These are phyloP conservation scores for Flaveria robusta DNA, from an alignment of 129 eudicot species.

Conservation along the genomic window DNA sequence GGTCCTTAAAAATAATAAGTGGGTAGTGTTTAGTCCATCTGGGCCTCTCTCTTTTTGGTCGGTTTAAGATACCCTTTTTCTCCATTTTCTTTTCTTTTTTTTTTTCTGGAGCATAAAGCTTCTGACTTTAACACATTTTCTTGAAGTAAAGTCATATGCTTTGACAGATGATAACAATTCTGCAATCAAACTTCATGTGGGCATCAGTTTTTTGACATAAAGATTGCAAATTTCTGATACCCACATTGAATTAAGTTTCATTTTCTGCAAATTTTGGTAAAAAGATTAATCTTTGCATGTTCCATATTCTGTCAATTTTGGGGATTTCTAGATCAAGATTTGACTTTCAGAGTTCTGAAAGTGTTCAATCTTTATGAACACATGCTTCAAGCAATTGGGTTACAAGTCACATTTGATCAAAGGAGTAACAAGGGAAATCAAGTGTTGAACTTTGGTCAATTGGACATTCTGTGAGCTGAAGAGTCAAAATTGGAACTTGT, in stretches of 20 bases:
- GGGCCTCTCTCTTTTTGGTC: slow-evolving; percentile 67
- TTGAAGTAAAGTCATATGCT: not conserved
- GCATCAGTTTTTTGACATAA: slow-evolving; percentile 12
- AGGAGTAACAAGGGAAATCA: not conserved
- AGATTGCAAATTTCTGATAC: slow-evolving; percentile 32
- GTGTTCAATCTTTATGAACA: slow-evolving; percentile 29
- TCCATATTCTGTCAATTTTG: slow-evolving; percentile 12
- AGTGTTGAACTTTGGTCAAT: slow-evolving; percentile 24
- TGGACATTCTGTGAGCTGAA: slow-evolving; percentile 18
- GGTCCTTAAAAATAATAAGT: slow-evolving; percentile 30
- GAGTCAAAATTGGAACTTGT: slow-evolving; percentile 36
- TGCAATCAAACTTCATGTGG: slow-evolving; percentile 20
- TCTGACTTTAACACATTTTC: slow-evolving; percentile 25
- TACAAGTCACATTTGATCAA: slow-evolving; percentile 10
- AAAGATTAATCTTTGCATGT: slow-evolving; percentile 22
- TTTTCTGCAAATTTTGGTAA: slow-evolving; percentile 20
- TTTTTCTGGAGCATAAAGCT: slow-evolving; percentile 21
- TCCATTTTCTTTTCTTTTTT: slow-evolving; percentile 13
- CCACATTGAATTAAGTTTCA: slow-evolving; percentile 28
- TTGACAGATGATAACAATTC: slow-evolving; percentile 25
- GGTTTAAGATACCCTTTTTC: slow-evolving; percentile 46
- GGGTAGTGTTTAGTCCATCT: slow-evolving; percentile 44
- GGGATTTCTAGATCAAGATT: not conserved
- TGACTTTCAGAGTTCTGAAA: slow-evolving; percentile 4
- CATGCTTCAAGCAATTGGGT: slow-evolving; percentile 19